phyloP scores from a whole-genome alignment of 2,329 filamentous ascomycete species.

The Ophiocordyceps camponoti-leonardi region DNA sequence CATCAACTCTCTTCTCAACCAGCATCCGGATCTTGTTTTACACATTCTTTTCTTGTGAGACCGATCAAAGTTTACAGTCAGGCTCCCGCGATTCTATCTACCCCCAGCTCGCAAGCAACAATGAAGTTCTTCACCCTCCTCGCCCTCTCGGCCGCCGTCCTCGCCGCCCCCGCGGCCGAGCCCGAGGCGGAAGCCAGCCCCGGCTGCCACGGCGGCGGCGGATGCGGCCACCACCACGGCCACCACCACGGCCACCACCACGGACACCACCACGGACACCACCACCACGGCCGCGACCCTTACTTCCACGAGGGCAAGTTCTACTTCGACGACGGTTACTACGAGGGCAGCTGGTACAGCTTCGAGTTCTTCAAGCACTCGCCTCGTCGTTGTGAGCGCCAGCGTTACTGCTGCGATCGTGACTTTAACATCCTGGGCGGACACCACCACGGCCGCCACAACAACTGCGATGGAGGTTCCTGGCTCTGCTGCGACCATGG shows the following conservation, averaged over 20 bases:
- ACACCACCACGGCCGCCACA: background rate
- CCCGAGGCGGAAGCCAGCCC: background rate
- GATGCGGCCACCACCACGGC: background rate
- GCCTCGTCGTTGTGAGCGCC: background rate
- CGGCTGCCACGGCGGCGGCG: background rate
- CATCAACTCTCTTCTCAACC: background rate
- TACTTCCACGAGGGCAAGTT: background rate
- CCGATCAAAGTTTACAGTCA: background rate
- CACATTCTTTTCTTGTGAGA: background rate
- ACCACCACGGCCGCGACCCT: background rate
- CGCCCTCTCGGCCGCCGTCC: background rate
- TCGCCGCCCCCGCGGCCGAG: background rate
- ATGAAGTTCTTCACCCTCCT: background rate
- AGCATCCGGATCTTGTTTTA: background rate
- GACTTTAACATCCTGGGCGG: background rate
- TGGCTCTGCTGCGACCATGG: background rate
- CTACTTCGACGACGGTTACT: background rate
- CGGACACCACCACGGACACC: background rate
- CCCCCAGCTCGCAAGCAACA: background rate
- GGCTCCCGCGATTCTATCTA: background rate
- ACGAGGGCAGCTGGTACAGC: background rate
- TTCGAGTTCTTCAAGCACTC: background rate
- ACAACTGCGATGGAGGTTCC: background rate
- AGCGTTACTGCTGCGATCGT: background rate
- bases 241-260: background rate